Evolutionary conservation across 192 early-diverging fungal species (phyloP), one percentile per base, ranked within the genome.

Genomic region (Mortierella claussenii): DNA sequence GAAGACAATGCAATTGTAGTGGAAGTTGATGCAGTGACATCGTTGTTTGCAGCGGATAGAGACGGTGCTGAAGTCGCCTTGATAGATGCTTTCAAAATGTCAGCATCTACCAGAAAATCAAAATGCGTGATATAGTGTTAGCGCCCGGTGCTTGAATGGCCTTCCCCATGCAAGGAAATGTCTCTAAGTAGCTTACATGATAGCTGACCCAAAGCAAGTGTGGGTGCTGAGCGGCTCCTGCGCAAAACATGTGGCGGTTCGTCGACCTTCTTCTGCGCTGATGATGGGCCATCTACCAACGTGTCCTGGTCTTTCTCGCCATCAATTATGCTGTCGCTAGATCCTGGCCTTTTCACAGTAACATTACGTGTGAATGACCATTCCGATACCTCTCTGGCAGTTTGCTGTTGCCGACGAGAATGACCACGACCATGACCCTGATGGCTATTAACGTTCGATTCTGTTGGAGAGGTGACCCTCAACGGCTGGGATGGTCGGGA

Each of bases 81-180:
- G 46, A 67, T 66, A 6, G 73, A 67, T 15, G 73, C 64, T 24
- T 66, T 66, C 37, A 76, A 23, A 18, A 76, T 67, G 30, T 76
- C 73, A 7, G 73, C 73, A 37, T 76, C 73, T 76, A 55, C 27
- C n/a, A n/a, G n/a, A n/a, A n/a, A n/a, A n/a, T n/a, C n/a, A n/a
- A n/a, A n/a, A n/a, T n/a, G n/a, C n/a, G n/a, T n/a, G n/a, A n/a
- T n/a, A n/a, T n/a, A n/a, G n/a, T n/a, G n/a, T n/a, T n/a, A n/a
- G n/a, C n/a, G n/a, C n/a, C n/a, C n/a, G n/a, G n/a, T n/a, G n/a
- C n/a, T n/a, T n/a, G n/a, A n/a, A n/a, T n/a, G n/a, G n/a, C n/a
- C n/a, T n/a, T n/a, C n/a, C n/a, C n/a, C n/a, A n/a, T n/a, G n/a
- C n/a, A n/a, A n/a, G n/a, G n/a, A n/a, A n/a, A n/a, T n/a, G n/a